Evolutionary conservation across 2,329 filamentous ascomycete species (phyloP), one percentile per base, ranked within the genome.

Genomic region (Sporothrix pseudoabietina): DNA sequence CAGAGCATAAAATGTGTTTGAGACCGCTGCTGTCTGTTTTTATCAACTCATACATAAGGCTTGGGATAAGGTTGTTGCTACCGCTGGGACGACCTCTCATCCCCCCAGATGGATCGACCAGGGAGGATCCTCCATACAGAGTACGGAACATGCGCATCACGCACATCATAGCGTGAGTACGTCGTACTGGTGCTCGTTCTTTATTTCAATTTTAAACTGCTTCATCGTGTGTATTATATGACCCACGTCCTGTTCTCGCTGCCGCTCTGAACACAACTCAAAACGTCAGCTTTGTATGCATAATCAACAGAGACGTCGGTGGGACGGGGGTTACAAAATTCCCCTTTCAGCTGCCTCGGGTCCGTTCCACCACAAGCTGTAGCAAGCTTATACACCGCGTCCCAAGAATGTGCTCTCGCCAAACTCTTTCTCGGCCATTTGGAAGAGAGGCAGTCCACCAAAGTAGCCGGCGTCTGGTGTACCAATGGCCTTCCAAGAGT

Each of bases 381-480:
- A 12, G 10, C 41, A 10, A 35, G 26, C 14, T 32, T 39, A 73
- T 10, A 79, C 41, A 3, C 78, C 77, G 41, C 76, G 54, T 4
- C 78, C 78, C 32, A 78, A 41, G 39, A 74, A 77, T 12, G 78
- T 79, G 47, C 66, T 49, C 72, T 78, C 77, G 26, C 77, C 77
- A 73, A 79, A 77, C 74, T 78, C 77, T 12, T 73, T 70, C 74
- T 79, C 78, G 1, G 76, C 78, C 39, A 78, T 59, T 73, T 79
- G 77, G 63, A 79, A 79, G n/a, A 79, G 75, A 26, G 78, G 77
- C 44, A 79, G 73, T 1, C 77, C 78, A 39, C 74, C 75, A 72
- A 77, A 76, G 72, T 77, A 77, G 22, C 76, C 75, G 9, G 71
- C 72, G 16, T 76, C 57, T 5, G 74, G 39, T 14, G 70, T 74